Evolutionary conservation across 2,329 filamentous ascomycete genomes (phyloP), one percentile per base, ranked within the genome.

Genomic region (Alternaria sp.): DNA sequence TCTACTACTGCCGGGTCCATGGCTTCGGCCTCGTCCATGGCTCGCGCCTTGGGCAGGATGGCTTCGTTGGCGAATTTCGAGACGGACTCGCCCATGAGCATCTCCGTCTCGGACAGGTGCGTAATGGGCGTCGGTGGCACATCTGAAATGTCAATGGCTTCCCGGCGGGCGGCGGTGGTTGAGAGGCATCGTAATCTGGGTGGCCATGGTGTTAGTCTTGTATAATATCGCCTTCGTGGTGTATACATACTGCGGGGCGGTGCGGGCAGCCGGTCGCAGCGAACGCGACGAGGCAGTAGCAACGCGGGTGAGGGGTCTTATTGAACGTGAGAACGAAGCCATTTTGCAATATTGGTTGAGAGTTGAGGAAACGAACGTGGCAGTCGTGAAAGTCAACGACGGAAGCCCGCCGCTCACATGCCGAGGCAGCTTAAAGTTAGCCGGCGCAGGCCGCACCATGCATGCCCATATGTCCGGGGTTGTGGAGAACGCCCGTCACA

Each of bases 11-110:
- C 80, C 0, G 93, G 90, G 80, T 98, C 96, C 96, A 99, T 98
- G 61, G 87, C 82, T 85, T 99, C 96, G 28, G 91, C 90, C 85
- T 99, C 96, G 80, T 99, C 96, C 96, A 99, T 99, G 17, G 97
- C 94, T 61, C 96, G 92, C 11, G 93, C 94, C 80, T 93, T 95
- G 58, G 96, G 96, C 55, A 94, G 88, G 70, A 99, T 91, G 28
- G 93, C 88, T 59, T 97, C 93, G 77, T 88, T 89, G 68, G 96
- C 93, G 75, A 98, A 98, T 81, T 96, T 97, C 73, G 89, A 89
- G 5, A 99, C 95, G 1, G 91, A 87, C 61, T 99, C 95, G 67
- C 90, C 88, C 92, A 99, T 97, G 76, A 96, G 88, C 13, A 87
- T 77, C 83, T 99, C 96, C 62, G 92, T 90, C 82, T 99, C 96